These are phyloP conservation scores for Ascochyta viciae-villosae DNA, from an alignment of 2,329 filamentous ascomycete species.

Conservation along the genomic window DNA sequence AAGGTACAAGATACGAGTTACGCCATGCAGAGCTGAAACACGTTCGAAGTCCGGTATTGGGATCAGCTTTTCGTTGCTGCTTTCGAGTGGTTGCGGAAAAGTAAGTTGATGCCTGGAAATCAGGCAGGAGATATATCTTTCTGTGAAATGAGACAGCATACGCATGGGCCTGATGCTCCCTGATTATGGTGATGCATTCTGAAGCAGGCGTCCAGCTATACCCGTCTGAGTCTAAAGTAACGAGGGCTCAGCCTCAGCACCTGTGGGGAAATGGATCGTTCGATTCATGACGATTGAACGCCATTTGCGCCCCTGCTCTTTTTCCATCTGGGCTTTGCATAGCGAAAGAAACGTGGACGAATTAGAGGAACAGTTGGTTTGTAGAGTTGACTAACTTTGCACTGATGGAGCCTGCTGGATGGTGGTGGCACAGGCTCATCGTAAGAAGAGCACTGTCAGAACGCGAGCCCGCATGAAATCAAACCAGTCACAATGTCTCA, in stretches of 20 bases:
- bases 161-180: slow-evolving; percentile 28
- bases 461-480: slow-evolving; percentile 20
- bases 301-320: slow-evolving; percentile 21
- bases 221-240: slow-evolving; percentile 24
- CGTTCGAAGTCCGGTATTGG: slow-evolving; percentile 13
- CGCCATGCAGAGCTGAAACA: slow-evolving; percentile 30
- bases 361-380: slow-evolving; percentile 13
- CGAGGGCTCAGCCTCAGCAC: slow-evolving; percentile 40
- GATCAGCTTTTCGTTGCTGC: slow-evolving; percentile 14
- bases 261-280: slow-evolving; percentile 30
- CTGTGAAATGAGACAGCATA: slow-evolving; percentile 28
- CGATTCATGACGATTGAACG: slow-evolving; percentile 19
- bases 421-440: slow-evolving; percentile 36
- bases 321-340: slow-evolving; percentile 12
- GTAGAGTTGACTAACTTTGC: slow-evolving; percentile 20
- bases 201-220: slow-evolving; percentile 34
- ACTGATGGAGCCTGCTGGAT: slow-evolving; percentile 20
- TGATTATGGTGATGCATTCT: slow-evolving; percentile 25
- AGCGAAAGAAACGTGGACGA: slow-evolving; percentile 23
- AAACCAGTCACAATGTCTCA: slow-evolving; percentile 22
- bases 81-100: slow-evolving; percentile 13
- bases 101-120: slow-evolving; percentile 18
- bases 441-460: slow-evolving; percentile 13
- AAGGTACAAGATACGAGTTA: slow-evolving; percentile 22
- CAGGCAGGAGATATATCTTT: slow-evolving; percentile 36